Percentiles rank a stretch among this genome's conserved stretches.
Evolutionary conservation across 352 stramenopile genomes (phyloP).

Genomic region (Albugo candida): DNA sequence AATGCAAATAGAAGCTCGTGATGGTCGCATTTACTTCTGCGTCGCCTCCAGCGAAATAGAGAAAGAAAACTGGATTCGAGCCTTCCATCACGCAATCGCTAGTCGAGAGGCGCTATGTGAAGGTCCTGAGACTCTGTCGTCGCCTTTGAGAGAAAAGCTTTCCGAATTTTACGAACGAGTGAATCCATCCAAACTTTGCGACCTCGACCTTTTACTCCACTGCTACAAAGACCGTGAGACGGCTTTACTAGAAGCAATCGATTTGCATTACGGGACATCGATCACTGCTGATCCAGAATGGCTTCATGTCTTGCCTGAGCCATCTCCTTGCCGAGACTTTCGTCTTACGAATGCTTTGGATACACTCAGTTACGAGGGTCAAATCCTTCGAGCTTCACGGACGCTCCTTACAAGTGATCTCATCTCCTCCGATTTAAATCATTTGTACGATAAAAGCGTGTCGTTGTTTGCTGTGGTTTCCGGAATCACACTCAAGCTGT

Average conservation of each 20-base stretch:
- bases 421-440: not conserved
- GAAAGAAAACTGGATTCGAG: slow-evolving; percentile 37
- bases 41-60: slow-evolving; percentile 26
- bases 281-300: slow-evolving; percentile 14
- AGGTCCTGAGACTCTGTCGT: not conserved
- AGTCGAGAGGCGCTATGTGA: not conserved
- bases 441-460: not conserved
- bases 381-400: slow-evolving; percentile 14
- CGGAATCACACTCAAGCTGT: slow-evolving; percentile 5
- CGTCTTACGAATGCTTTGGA: not conserved
- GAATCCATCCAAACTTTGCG: slow-evolving; percentile 25
- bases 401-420: slow-evolving; percentile 22
- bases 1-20: slow-evolving; percentile 42
- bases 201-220: slow-evolving; percentile 24
- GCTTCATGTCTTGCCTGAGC: slow-evolving; percentile 10
- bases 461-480: slow-evolving; percentile 3
- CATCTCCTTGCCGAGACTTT: slow-evolving; percentile 9
- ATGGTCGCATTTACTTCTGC: slow-evolving; percentile 57
- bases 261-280: slow-evolving; percentile 16
- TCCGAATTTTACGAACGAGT: slow-evolving; percentile 30
- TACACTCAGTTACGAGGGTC: not conserved
- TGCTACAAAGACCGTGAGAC: slow-evolving; percentile 26
- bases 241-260: slow-evolving; percentile 26
- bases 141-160: slow-evolving; percentile 19
- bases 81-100: slow-evolving; percentile 31